Base-by-base conservation (phyloP, 2,329 filamentous ascomycete genomes). In the Arthrobotrys conoides region DNA sequence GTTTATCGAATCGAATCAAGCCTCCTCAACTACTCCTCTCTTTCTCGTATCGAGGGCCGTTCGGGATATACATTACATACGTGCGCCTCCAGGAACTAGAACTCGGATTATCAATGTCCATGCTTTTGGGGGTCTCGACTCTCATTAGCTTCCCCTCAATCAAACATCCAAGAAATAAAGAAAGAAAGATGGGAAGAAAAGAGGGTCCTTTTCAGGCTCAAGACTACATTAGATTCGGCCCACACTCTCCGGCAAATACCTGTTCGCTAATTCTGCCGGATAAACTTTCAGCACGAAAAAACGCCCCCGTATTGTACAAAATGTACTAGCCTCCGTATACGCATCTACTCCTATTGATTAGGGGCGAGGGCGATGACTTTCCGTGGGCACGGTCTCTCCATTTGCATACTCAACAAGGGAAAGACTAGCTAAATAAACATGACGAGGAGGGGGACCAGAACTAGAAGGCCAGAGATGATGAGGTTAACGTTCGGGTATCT, bases 401-500 rank as follows among this genome's bases (percentile, higher is more conserved):
- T 55, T 64, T 63, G 64, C 70, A 73, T 66, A 46, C 70, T 51
- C 66, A 73, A 66, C 41, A 24, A 57, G 64, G 64, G 38, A 46
- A 41, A 20, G 27, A 33, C 49, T 48, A 22, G 49, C 57, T n/a
- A n/a, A 61, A 33, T 55, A 27, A 51, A 68, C 3, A 44, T 75
- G 53, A 69, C 53, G 64, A 75, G 64, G 63, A 59, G 27, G 64
- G 22, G 64, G 22, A 46, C 67, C 64, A 46, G 51, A 61, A 75
- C 51, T 27, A 68, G 63, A 75, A 72, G 59, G 71, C 61, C 38
- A 59, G 63, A 66, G 27, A 41, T 46, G 22, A 48, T n/a, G n/a
- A n/a, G n/a, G n/a, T n/a, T n/a, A n/a, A n/a, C n/a, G 27, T 68
- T 75, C 71, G 71, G 71, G 71, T 75, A 75, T 75, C 71, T 75